Evolutionary conservation across 345 rosid species (phyloP).

Genomic region (Hibiscus tridactylites): DNA sequence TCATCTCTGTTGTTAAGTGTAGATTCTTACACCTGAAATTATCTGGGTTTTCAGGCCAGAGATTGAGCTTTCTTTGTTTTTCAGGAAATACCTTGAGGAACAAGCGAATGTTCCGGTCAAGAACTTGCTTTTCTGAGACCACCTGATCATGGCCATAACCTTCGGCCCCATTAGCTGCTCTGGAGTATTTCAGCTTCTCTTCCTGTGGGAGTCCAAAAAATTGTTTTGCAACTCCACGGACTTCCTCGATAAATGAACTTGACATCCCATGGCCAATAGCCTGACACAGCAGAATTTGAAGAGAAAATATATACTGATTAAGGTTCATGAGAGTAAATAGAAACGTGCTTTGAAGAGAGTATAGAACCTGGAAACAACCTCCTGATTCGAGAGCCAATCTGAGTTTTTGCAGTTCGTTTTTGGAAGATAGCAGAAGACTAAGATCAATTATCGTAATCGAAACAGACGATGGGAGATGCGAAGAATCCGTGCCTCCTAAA

Average conservation of each 20-base stretch:
- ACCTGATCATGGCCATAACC: slow-evolving; percentile 45
- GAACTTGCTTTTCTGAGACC: slow-evolving; percentile 31
- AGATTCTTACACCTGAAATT: slow-evolving; percentile 24
- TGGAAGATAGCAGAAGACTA: slow-evolving; percentile 11
- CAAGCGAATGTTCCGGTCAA: slow-evolving; percentile 41
- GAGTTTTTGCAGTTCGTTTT: slow-evolving; percentile 23
- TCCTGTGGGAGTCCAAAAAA: slow-evolving; percentile 34
- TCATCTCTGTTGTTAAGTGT: background rate
- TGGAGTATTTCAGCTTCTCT: slow-evolving; percentile 31
- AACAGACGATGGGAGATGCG: slow-evolving; percentile 2
- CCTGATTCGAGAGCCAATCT: slow-evolving; percentile 24
- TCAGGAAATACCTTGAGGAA: slow-evolving; percentile 37
- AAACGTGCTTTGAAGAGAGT: background rate
- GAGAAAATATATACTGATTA: background rate
- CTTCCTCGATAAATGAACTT: slow-evolving; percentile 29
- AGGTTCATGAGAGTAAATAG: background rate
- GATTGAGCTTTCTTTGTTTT: slow-evolving; percentile 26
- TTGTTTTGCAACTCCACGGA: slow-evolving; percentile 24
- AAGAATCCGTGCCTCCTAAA: background rate
- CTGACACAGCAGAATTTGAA: slow-evolving; percentile 15
- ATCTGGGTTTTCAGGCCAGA: slow-evolving; percentile 43
- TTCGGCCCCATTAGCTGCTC: slow-evolving; percentile 28
- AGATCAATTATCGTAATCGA: slow-evolving; percentile 16
- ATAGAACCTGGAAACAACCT: slow-evolving; percentile 43
- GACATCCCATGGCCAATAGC: slow-evolving; percentile 43